These are phyloP conservation scores for Podospora pseudocomata DNA, from an alignment of 495 filamentous ascomycete species.

Conservation along the genomic window DNA sequence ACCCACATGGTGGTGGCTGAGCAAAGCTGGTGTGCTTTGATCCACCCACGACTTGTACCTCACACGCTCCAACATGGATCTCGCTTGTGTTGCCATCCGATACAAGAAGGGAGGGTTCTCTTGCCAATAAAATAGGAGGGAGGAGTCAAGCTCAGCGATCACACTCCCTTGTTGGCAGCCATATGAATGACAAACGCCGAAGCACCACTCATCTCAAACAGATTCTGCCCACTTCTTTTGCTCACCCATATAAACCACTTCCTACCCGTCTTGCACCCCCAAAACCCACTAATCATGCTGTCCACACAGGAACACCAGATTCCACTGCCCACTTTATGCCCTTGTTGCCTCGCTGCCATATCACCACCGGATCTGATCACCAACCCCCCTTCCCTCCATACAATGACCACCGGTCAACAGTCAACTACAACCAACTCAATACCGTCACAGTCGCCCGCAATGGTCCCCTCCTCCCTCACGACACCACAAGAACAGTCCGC, in stretches of 20 bases:
- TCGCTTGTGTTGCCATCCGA: background rate
- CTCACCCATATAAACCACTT: background rate
- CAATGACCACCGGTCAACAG: background rate
- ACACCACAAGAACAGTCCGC: background rate
- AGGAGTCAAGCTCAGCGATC: background rate
- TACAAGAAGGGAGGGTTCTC: background rate
- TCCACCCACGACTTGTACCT: background rate
- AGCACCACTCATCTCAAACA: background rate
- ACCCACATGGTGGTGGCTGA: background rate
- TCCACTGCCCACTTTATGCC: background rate
- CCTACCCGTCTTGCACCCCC: background rate
- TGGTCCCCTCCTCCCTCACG: background rate
- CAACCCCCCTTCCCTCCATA: background rate
- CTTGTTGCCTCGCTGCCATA: background rate
- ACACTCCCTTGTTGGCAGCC: background rate
- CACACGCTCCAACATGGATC: background rate
- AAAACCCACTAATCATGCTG: background rate
- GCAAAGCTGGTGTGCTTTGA: background rate
- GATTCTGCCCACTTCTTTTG: background rate
- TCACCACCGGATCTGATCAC: background rate
- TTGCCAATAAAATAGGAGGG: conserved; percentile 28
- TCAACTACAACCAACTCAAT: background rate
- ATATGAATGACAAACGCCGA: background rate
- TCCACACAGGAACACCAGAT: background rate
- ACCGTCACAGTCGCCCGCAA: background rate